Evolutionary conservation across 805 yeast species (phyloP), one percentile per base, ranked within the genome.

Genomic region (Saturnispora quitensis): DNA sequence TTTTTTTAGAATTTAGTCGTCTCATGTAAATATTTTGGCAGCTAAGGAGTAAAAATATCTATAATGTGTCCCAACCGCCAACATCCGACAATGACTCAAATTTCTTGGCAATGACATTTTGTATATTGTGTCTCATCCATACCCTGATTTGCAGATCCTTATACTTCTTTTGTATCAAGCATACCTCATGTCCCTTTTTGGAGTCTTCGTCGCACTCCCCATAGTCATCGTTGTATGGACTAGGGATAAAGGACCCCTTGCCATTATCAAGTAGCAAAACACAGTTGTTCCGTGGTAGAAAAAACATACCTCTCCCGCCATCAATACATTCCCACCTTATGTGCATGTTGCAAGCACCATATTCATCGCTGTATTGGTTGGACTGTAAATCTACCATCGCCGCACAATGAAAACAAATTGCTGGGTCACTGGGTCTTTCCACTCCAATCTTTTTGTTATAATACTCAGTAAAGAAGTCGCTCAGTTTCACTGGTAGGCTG

Each of bases 41-140:
- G 15, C 15, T 12, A 31, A 31, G n/a, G n/a, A 31, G 4, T 13
- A 31, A 31, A 31, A 13, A 4, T 13, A 31, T 13, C 64, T 69
- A 88, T 55, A 86, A 69, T 1, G 93, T 86, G 59, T 86, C 93
- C 99, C 99, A 91, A 0, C 99, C 99, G 8, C 99, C 99, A 38
- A 84, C 79, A 65, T 91, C 98, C 34, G 84, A 68, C 7, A 77
- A 78, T 40, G 84, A 80, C 59, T 91, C 98, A 15, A 91, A 73
- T 57, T 82, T 81, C 56, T 98, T 73, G 1, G 89, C 89, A 34
- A 90, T 82, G 44, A 75, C 73, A 58, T 87, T 88, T 4, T 88
- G 84, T 3, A 88, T 72, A 61, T 86, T 86, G 61, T 89, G 90
- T 51, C 79, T 83, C 18, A 90, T 71, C 90, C 97, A 85, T 43